Percentiles rank a stretch among this genome's conserved stretches.
Evolutionary conservation across 1,139 yeast species (phyloP).

Genomic region (Yamadazyma spencermartinsiae): DNA sequence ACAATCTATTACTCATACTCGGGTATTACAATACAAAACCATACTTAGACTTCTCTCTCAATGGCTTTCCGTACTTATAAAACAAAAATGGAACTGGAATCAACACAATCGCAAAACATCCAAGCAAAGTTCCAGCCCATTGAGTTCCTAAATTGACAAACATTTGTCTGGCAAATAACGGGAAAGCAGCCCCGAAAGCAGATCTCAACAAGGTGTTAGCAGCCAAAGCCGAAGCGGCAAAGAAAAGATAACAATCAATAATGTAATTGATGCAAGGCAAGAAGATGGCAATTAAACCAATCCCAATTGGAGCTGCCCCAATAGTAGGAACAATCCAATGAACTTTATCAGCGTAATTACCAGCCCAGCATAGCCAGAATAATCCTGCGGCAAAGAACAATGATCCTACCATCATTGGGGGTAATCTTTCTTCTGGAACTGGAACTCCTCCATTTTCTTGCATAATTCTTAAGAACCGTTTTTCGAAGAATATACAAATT

Average conservation of each 20-base stretch:
- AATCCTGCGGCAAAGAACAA: conserved; percentile 73
- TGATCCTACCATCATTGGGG: conserved; percentile 69
- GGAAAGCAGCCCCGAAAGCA: conserved; percentile 49
- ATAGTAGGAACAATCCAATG: conserved; percentile 83
- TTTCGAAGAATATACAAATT: conserved; percentile 28
- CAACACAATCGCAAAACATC: conserved; percentile 60
- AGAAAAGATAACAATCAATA: conserved; percentile 70
- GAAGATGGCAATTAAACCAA: conserved; percentile 72
- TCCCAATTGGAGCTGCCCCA: conserved; percentile 70
- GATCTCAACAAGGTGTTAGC: conserved; percentile 78
- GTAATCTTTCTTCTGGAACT: conserved; percentile 75
- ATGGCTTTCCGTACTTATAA: conserved; percentile 55
- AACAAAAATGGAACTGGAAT: conserved; percentile 74
- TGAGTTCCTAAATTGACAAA: conserved; percentile 68
- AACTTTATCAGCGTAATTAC: conserved; percentile 59
- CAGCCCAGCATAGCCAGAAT: conserved; percentile 84
- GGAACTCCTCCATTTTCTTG: conserved; percentile 54
- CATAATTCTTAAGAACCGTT: conserved; percentile 20
- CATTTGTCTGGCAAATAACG: conserved; percentile 59
- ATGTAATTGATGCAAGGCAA: conserved; percentile 74
- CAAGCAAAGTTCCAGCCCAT: conserved; percentile 84
- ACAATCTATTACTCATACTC: neutral
- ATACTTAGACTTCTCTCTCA: conserved; percentile 63
- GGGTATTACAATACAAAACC: conserved; percentile 29
- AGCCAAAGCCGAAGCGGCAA: conserved; percentile 88